Evolutionary conservation across 441 rosid genomes (phyloP).

Genomic region (Adansonia gregorii): DNA sequence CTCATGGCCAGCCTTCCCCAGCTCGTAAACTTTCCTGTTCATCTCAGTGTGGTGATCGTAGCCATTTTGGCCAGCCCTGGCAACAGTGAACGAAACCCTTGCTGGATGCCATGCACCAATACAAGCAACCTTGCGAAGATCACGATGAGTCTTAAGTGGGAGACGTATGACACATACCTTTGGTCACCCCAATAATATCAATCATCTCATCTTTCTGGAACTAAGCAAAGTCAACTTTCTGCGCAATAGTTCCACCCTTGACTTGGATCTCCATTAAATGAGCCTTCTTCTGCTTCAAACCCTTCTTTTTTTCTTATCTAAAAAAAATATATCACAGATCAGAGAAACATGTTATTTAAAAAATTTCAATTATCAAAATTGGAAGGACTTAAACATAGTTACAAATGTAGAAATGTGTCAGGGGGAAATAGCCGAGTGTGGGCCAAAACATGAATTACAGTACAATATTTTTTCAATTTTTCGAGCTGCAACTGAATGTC

Average conservation of each 20-base stretch:
- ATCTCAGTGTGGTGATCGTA: slow-evolving; percentile 72
- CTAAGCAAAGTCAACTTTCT: slow-evolving; percentile 64
- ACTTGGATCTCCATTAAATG: slow-evolving; percentile 72
- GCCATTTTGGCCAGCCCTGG: slow-evolving; percentile 75
- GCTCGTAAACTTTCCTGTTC: slow-evolving; percentile 66
- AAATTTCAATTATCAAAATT: background rate
- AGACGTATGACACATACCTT: slow-evolving; percentile 76
- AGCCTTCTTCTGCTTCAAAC: slow-evolving; percentile 71
- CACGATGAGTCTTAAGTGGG: slow-evolving; percentile 74
- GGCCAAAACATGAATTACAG: slow-evolving; percentile 64
- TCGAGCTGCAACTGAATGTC: slow-evolving; percentile 52
- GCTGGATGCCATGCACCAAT: slow-evolving; percentile 84
- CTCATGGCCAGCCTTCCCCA: slow-evolving; percentile 66
- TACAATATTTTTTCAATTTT: slow-evolving; percentile 66
- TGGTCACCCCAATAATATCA: slow-evolving; percentile 66
- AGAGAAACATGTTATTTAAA: background rate
- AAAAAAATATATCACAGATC: background rate
- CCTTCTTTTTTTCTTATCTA: slow-evolving; percentile 65
- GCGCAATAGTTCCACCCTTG: slow-evolving; percentile 59
- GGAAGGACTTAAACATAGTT: background rate
- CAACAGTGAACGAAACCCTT: slow-evolving; percentile 72
- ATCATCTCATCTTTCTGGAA: slow-evolving; percentile 77
- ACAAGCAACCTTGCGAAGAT: slow-evolving; percentile 76
- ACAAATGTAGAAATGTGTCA: background rate
- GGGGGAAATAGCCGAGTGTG: slow-evolving; percentile 55